phyloP scores from a whole-genome alignment of 208 protist species.

The Crithidia fasciculata region DNA sequence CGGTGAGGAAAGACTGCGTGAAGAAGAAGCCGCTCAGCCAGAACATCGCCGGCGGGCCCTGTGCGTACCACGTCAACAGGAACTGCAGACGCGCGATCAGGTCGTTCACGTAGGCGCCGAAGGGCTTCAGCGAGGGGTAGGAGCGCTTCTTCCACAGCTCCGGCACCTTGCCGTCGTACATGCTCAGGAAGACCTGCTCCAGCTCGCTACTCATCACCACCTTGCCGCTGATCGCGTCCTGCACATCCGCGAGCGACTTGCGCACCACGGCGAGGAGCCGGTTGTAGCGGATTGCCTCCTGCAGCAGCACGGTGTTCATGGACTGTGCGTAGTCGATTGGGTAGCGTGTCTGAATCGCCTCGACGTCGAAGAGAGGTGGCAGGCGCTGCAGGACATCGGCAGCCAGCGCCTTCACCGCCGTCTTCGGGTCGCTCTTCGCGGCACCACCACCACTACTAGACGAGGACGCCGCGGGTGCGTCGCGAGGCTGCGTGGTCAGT shows the following conservation, averaged over 20 bases:
- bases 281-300: slow-evolving; percentile 95
- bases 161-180: slow-evolving; percentile 94
- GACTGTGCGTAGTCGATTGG: slow-evolving; percentile 93
- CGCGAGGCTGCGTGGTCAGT: slow-evolving; percentile 88
- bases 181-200: slow-evolving; percentile 94
- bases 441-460: background rate
- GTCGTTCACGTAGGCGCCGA: slow-evolving; percentile 96
- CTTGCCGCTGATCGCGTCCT: slow-evolving; percentile 95
- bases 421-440: slow-evolving; percentile 83
- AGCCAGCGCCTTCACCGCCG: slow-evolving; percentile 85
- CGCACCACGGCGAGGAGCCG: slow-evolving; percentile 92
- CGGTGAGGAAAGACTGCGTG: slow-evolving; percentile 96
- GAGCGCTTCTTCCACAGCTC: slow-evolving; percentile 88
- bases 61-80: slow-evolving; percentile 84
- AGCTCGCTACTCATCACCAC: slow-evolving; percentile 98
- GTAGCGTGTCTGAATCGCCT: slow-evolving; percentile 84
- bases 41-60: slow-evolving; percentile 88
- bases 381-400: slow-evolving; percentile 87
- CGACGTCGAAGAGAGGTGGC: slow-evolving; percentile 91
- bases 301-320: slow-evolving; percentile 96
- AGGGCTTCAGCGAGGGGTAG: slow-evolving; percentile 97
- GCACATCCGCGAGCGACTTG: slow-evolving; percentile 93
- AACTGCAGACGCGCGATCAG: slow-evolving; percentile 94
- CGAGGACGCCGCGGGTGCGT: slow-evolving; percentile 33
- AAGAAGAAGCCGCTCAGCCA: slow-evolving; percentile 98